Evolutionary conservation across 2,329 filamentous ascomycete genomes (phyloP).

Genomic region (Cordyceps javanica): DNA sequence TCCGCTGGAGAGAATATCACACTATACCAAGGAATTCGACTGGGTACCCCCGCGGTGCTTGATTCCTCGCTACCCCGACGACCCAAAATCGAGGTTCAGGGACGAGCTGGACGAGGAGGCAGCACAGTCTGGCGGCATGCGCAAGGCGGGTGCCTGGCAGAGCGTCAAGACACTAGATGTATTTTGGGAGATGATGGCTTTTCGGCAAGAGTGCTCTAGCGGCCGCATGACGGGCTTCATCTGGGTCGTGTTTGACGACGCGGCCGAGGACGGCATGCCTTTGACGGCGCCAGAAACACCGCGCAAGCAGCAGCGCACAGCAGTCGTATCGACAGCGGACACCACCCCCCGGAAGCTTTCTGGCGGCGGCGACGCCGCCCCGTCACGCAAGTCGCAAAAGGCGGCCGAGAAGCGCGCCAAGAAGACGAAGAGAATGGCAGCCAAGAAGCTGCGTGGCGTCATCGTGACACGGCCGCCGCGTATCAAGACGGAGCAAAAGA

Average conservation of each 20-base stretch:
- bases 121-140: slow-evolving; percentile 47
- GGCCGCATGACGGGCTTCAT: slow-evolving; percentile 90
- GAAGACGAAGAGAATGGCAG: slow-evolving; percentile 37
- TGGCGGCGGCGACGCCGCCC: too few species aligned
- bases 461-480: slow-evolving; percentile 60
- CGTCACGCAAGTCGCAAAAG: not conserved
- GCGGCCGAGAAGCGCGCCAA: slow-evolving; percentile 10
- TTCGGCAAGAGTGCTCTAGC: slow-evolving; percentile 89
- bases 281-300: slow-evolving; percentile 27
- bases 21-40: slow-evolving; percentile 52
- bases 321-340: slow-evolving; percentile 22
- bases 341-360: slow-evolving; percentile 29
- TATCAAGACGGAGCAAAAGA: slow-evolving; percentile 53
- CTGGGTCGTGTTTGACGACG: slow-evolving; percentile 77
- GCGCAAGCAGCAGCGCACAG: slow-evolving; percentile 20
- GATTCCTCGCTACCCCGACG: slow-evolving; percentile 87
- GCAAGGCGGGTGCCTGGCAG: slow-evolving; percentile 66
- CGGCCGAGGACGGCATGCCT: slow-evolving; percentile 16
- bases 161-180: slow-evolving; percentile 78
- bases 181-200: slow-evolving; percentile 99
- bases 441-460: slow-evolving; percentile 39
- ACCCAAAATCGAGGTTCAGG: slow-evolving; percentile 86
- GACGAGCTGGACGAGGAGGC: slow-evolving; percentile 84
- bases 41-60: slow-evolving; percentile 72
- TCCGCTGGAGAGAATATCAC: slow-evolving; percentile 59